These are phyloP conservation scores for Tulasnella sp. DNA, from an alignment of 768 basidiomycete genomes.

Conservation along the genomic window DNA sequence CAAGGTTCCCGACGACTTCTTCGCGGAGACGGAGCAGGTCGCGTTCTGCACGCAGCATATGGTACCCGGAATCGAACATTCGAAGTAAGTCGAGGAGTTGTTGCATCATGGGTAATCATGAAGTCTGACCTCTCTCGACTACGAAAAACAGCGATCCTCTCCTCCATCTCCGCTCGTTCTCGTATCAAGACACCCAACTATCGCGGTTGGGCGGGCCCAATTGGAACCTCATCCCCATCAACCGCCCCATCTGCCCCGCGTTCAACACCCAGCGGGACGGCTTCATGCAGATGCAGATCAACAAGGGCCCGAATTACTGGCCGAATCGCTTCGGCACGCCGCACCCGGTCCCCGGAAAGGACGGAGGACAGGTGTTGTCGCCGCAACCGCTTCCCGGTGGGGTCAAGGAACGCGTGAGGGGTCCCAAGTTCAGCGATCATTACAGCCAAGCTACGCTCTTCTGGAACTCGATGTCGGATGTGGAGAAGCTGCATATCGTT, in stretches of 20 bases:
- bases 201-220: slow-evolving; percentile 76
- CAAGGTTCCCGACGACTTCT: slow-evolving; percentile 56
- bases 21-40: slow-evolving; percentile 85
- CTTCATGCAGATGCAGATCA: slow-evolving; percentile 58
- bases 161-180: slow-evolving; percentile 84
- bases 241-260: slow-evolving; percentile 75
- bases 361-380: slow-evolving; percentile 52
- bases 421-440: slow-evolving; percentile 71
- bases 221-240: slow-evolving; percentile 72
- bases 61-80: slow-evolving; percentile 56
- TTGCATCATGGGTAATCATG: slow-evolving; percentile 67
- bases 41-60: slow-evolving; percentile 75
- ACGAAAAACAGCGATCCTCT: slow-evolving; percentile 58
- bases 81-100: slow-evolving; percentile 43
- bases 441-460: slow-evolving; percentile 75
- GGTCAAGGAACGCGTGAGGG: slow-evolving; percentile 53
- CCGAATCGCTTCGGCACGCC: slow-evolving; percentile 69
- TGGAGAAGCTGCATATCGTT: slow-evolving; percentile 75
- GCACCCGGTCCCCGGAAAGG: slow-evolving; percentile 51
- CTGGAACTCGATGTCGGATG: slow-evolving; percentile 72
- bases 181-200: slow-evolving; percentile 85
- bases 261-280: slow-evolving; percentile 72
- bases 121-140: slow-evolving; percentile 51
- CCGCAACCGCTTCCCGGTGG: slow-evolving; percentile 46
- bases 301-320: slow-evolving; percentile 75